Evolutionary conservation across 2,329 filamentous ascomycete species (phyloP).

Genomic region (Helotiales sp.): DNA sequence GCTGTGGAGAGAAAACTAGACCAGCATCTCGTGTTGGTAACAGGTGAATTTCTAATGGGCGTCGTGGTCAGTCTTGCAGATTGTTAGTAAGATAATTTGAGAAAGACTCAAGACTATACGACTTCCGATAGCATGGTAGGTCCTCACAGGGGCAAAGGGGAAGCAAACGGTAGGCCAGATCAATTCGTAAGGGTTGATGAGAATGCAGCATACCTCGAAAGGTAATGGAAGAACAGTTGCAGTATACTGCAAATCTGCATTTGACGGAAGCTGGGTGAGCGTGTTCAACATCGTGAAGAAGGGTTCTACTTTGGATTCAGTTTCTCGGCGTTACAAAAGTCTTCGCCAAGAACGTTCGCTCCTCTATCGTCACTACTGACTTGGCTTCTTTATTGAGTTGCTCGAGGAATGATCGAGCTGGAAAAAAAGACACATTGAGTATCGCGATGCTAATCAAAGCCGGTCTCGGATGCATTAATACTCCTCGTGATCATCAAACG

Average conservation of each 20-base stretch:
- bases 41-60: background rate
- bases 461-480: background rate
- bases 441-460: background rate
- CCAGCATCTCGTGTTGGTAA: too few species aligned
- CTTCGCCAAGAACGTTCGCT: constrained; percentile 61
- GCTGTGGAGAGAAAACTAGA: too few species aligned
- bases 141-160: background rate
- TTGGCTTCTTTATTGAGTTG: constrained; percentile 19
- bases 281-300: background rate
- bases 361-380: constrained; percentile 64
- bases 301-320: too few species aligned
- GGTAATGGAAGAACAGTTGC: background rate
- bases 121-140: background rate
- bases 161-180: background rate
- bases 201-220: background rate
- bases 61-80: background rate
- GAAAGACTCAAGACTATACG: background rate
- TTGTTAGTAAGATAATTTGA: background rate
- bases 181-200: background rate
- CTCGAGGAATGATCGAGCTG: constrained; percentile 14
- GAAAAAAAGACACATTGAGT: background rate
- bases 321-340: too few species aligned
- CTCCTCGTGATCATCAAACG: constrained; percentile 18
- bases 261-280: background rate
- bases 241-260: background rate